Evolutionary conservation across 164 flowering plant species (phyloP).

Genomic region (Nelumbo lutea): DNA sequence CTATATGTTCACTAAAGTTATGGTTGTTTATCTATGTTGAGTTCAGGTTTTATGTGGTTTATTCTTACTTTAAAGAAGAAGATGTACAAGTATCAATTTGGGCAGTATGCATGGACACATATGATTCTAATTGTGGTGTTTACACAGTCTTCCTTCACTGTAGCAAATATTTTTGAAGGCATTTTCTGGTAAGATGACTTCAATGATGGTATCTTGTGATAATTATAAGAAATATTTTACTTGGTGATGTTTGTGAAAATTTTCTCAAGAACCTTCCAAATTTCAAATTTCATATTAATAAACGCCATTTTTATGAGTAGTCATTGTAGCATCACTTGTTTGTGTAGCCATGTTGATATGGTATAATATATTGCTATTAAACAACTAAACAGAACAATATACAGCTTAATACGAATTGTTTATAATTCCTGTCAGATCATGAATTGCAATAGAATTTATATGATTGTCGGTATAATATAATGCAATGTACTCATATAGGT

Average conservation of each 20-base stretch:
- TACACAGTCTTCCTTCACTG: conserved; percentile 84
- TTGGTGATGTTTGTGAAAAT: not conserved
- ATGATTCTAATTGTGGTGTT: conserved; percentile 98
- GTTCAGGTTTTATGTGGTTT: conserved; percentile 92
- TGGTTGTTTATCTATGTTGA: conserved; percentile 2
- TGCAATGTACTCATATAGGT: no score
- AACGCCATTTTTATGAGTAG: not conserved
- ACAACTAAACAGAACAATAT: no score
- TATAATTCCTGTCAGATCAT: no score
- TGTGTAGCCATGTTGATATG: no score
- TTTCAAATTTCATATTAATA: not conserved
- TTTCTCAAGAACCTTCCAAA: not conserved
- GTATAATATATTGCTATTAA: no score
- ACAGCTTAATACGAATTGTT: no score
- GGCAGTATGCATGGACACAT: conserved; percentile 98
- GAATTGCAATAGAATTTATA: no score
- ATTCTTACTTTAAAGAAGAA: conserved; percentile 92
- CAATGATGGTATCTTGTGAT: no score
- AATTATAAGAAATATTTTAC: not conserved
- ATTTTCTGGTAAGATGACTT: conserved; percentile 72
- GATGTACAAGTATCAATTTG: conserved; percentile 98
- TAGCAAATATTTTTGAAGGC: conserved; percentile 94
- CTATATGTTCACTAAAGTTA: conserved; percentile 1
- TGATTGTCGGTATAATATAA: no score
- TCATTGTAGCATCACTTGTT: no score